These are phyloP conservation scores for Biscogniauxia marginata DNA, from an alignment of 2,329 filamentous ascomycete species.

Conservation along the genomic window DNA sequence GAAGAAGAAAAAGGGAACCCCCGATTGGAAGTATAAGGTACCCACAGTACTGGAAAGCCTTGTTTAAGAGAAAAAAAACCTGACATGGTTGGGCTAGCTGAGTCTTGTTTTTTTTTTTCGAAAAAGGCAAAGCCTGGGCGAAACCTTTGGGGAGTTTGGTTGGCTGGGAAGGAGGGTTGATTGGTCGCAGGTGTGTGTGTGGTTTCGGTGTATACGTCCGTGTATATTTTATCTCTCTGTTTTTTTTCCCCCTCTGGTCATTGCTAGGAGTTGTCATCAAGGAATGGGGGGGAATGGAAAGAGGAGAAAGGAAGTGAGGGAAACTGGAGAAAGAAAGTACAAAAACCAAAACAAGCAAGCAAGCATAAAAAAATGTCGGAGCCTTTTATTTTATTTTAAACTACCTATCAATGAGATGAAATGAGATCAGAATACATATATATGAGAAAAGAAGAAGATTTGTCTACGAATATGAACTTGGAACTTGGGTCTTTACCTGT, in stretches of 20 bases:
- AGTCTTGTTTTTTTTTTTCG: neutral
- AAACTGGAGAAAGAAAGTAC: neutral
- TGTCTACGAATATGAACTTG: no score
- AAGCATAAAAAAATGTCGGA: neutral
- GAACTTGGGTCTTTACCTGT: no score
- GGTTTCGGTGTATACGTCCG: neutral
- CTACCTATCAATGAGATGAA: neutral
- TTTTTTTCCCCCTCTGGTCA: neutral
- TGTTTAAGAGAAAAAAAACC: no score
- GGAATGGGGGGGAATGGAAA: no score
- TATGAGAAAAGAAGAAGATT: neutral
- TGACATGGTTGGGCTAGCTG: neutral
- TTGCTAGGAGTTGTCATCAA: neutral
- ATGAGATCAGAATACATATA: neutral
- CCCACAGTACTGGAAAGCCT: neutral
- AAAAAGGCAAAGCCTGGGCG: neutral
- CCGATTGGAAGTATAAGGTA: neutral
- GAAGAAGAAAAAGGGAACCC: neutral
- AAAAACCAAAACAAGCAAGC: neutral
- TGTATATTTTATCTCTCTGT: neutral
- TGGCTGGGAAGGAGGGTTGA: slow-evolving; percentile 1
- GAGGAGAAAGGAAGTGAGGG: neutral
- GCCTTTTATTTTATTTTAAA: neutral
- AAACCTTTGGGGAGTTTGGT: neutral
- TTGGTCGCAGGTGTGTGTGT: neutral